Conservation (phyloP, 768 basidiomycete species). For the Lactarius quietus region DNA sequence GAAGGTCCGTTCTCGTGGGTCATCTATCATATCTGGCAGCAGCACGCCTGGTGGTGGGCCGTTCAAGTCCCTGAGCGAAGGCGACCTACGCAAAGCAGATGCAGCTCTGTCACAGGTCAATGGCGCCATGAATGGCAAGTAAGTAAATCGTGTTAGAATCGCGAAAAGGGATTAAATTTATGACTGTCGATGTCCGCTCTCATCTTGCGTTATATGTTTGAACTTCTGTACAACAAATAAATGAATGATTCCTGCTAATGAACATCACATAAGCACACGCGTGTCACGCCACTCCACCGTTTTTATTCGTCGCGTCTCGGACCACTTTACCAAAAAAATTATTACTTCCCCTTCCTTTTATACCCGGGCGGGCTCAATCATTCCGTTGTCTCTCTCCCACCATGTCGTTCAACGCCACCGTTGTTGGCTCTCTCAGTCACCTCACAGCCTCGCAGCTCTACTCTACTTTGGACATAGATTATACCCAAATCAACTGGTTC, state of each 20-base stretch:
- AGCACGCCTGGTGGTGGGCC: conserved; percentile 87
- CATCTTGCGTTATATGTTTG: conserved; percentile 21
- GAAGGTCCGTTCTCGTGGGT: conserved; percentile 82
- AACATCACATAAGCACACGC: background rate
- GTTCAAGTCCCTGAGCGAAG: conserved; percentile 79
- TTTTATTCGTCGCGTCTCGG: conserved; percentile 1
- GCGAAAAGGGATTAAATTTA: conserved; percentile 13
- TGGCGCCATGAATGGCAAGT: conserved; percentile 23
- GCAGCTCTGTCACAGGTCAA: conserved; percentile 72
- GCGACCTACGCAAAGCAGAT: conserved; percentile 83
- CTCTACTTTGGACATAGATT: conserved; percentile 51
- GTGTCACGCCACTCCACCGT: background rate
- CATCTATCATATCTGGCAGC: conserved; percentile 66
- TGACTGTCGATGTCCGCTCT: conserved; percentile 13
- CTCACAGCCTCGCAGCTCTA: conserved; percentile 46
- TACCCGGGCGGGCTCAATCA: background rate
- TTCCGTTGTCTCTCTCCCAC: background rate
- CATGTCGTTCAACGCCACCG: conserved; percentile 27
- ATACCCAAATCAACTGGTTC: conserved; percentile 58
- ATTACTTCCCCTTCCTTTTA: conserved; percentile 4
- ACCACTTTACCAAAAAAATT: conserved; percentile 9
- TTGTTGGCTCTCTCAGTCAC: conserved; percentile 11
- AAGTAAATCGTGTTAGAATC: background rate
- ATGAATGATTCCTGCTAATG: background rate
- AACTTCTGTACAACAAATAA: conserved; percentile 19